Base-by-base conservation (phyloP, 2,329 filamentous ascomycete species). In the Apiospora malaysiana region DNA sequence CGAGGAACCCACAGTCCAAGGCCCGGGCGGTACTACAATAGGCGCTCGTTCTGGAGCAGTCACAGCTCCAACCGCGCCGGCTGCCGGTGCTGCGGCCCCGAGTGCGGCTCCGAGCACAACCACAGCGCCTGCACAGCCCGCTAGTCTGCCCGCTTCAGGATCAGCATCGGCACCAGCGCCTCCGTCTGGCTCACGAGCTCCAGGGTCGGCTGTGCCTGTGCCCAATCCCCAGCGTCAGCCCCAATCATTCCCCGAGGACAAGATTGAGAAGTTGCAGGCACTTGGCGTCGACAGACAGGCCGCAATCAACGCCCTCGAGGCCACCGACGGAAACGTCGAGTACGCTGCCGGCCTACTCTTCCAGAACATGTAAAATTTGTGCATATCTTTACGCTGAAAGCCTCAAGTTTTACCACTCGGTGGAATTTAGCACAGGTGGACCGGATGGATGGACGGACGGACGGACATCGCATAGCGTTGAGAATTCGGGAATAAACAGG, bases 1-100 rank as follows among this genome's bases (percentile, higher is more conserved):
- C 69, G 88, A 93, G 70, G 95, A 98, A 82, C 94, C 95, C 5
- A 94, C 92, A 18, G 89, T 98, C 67, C 88, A 91, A 63, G 96
- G 96, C 0, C 93, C 95, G 0, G 93, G 92, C 49, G 95, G 95
- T n/a, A 97, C 94, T 14, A 91, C 93, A 67, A 94, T 98, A 73
- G 95, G 95, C 59, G 91, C 92, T 67, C 89, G 91, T 70, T 93
- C 94, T 2, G 96, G 96, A 21, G 94, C 92, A 37, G 89, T 96
- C 27, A 88, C 87, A 66, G 88, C 82, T 10, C 87, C 87, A 8
- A 77, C 81, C n/a, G 79, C 78, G 1, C 72, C 73, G 5, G 69
- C 70, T 32, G 70, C 72, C 79, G 59, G 75, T 80, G 69, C 70
- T 2, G 59, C 73, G 25, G 69, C 75, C 18, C 74, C 76, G 47